phyloP scores from a whole-genome alignment of 2,329 filamentous ascomycete genomes.

The Myriangium duriaei region DNA sequence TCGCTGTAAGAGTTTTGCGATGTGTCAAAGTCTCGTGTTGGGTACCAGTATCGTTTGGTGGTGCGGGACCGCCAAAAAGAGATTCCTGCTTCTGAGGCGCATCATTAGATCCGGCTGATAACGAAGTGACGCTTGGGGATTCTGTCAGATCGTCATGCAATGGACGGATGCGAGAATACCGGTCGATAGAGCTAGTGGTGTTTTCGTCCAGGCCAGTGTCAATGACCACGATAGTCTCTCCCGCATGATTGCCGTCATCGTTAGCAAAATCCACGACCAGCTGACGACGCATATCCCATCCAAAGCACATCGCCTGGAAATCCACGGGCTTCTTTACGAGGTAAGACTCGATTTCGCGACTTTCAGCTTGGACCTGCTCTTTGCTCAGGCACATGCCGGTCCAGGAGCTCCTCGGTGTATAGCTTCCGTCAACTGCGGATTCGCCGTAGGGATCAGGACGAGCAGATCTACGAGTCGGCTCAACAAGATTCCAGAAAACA shows the following conservation, averaged over 20 bases:
- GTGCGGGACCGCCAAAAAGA: conserved; percentile 38
- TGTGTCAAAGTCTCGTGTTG: conserved; percentile 13
- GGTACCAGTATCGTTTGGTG: conserved; percentile 20
- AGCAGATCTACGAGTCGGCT: conserved; percentile 60
- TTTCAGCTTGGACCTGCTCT: conserved; percentile 62
- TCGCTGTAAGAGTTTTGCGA: neutral
- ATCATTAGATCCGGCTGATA: neutral
- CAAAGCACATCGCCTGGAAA: conserved; percentile 64
- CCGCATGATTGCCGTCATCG: conserved; percentile 62
- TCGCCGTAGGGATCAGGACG: conserved; percentile 61
- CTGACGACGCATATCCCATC: conserved; percentile 83
- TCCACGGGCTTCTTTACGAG: conserved; percentile 60
- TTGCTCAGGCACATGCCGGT: conserved; percentile 58
- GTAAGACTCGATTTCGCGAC: conserved; percentile 68
- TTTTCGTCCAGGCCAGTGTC: conserved; percentile 56
- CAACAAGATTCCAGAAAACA: conserved; percentile 69
- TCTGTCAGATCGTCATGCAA: conserved; percentile 18
- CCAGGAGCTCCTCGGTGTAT: conserved; percentile 68
- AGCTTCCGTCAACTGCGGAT: conserved; percentile 54
- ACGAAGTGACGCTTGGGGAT: conserved; percentile 15
- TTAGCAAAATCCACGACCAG: conserved; percentile 82
- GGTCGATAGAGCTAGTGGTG: conserved; percentile 38
- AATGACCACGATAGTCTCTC: conserved; percentile 66
- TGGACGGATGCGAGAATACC: conserved; percentile 45
- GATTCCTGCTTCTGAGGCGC: conserved; percentile 23